A percentile compares a stretch with the other conserved stretches of the same genome.
phyloP scores from a whole-genome alignment of 345 rosid species.

The Eucalyptus sp. region DNA sequence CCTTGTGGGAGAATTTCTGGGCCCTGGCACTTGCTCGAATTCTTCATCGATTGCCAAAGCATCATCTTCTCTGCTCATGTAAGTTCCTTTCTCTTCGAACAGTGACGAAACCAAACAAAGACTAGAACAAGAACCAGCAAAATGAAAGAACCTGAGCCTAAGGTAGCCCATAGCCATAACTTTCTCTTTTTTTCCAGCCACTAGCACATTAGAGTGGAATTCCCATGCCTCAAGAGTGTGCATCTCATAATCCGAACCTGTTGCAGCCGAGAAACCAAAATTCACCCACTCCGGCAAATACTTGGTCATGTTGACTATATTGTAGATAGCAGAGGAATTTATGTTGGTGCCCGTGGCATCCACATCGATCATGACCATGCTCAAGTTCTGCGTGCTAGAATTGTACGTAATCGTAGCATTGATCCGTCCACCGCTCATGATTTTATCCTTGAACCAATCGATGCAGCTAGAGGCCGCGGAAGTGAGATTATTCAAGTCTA shows the following conservation, averaged over 20 bases:
- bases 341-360: neutral
- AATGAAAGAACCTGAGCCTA: neutral
- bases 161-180: neutral
- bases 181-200: neutral
- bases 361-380: neutral
- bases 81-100: neutral
- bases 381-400: neutral
- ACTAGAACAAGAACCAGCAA: neutral
- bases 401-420: neutral
- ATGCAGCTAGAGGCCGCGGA: neutral
- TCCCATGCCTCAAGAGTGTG: conserved; percentile 1
- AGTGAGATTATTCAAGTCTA: neutral
- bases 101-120: neutral
- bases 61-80: neutral
- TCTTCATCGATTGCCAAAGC: neutral
- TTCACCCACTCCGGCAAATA: conserved; percentile 7
- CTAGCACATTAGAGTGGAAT: neutral
- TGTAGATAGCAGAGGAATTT: neutral
- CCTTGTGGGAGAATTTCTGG: neutral
- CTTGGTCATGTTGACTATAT: neutral
- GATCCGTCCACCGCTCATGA: neutral
- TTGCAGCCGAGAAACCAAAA: conserved; percentile 12
- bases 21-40: neutral
- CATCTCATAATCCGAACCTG: neutral
- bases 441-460: neutral